Base-by-base conservation (phyloP, 495 filamentous ascomycete genomes). In the Penicillium canescens region DNA sequence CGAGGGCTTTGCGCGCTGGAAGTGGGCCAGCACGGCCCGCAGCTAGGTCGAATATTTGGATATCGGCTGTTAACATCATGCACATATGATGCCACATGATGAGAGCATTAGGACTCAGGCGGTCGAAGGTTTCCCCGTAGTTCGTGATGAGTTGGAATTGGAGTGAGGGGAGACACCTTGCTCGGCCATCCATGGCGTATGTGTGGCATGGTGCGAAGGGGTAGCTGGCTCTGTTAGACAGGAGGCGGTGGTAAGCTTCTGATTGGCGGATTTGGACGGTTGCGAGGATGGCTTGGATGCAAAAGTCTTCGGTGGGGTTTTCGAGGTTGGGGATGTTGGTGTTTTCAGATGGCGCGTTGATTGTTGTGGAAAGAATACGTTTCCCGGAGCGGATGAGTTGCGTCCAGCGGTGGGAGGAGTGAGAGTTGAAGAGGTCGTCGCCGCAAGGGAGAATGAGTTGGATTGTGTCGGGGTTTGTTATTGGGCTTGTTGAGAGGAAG, bases 71-170 rank as follows among this genome's bases (percentile, higher is more conserved):
- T 11, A 82, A 67, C 57, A 71, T 77, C 73, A 82, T 79, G 53
- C 77, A 79, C 60, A 78, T 77, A 40, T 77, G 70, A 50, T 82
- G 78, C 78, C 78, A 82, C 54, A 76, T 68, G 31, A 79, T 58
- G 4, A 73, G 53, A 12, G 73, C 71, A 41, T 80, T 82, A 5
- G 76, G 72, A 45, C 74, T 76, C 24, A 77, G 59, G 12, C 58
- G 62, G 38, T 74, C 57, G 31, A 82, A 67, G 24, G 71, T 53
- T 47, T 77, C 61, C 55, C 75, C 56, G 52, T 77, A 74, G 43
- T 60, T 56, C 42, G 62, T 63, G 46, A 75, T 56, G 18, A 78
- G 61, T 53, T 82, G 68, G 2, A 70, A 55, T 49, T 74, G 70
- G 3, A 78, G 65, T 1, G 65, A 62, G 28, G 72, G 65, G 16